A percentile compares a stretch with the other conserved stretches of the same genome.
These are phyloP conservation scores for Trichodelitschia bisporula DNA, from an alignment of 495 filamentous ascomycete species.

Conservation along the genomic window DNA sequence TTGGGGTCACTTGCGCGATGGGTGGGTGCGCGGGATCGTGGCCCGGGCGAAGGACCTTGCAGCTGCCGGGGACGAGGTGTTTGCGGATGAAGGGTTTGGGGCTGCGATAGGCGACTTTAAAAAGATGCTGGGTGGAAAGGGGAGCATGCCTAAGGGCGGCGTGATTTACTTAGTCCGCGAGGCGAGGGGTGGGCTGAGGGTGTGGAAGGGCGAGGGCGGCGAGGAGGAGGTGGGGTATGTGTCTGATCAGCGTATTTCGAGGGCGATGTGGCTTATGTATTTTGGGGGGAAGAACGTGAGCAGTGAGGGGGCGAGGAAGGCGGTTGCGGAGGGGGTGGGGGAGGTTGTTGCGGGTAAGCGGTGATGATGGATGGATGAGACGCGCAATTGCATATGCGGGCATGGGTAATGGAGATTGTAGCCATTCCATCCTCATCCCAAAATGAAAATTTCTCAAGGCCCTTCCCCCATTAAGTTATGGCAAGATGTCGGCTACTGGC, in stretches of 20 bases:
- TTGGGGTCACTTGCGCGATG: constrained; percentile 76
- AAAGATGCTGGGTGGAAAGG: constrained; percentile 44
- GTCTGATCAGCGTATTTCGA: constrained; percentile 51
- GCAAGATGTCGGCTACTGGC: too few relatives aligned
- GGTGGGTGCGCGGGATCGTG: constrained; percentile 66
- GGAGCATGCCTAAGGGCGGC: constrained; percentile 45
- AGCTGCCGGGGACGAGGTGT: constrained; percentile 7
- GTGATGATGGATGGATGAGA: too few relatives aligned
- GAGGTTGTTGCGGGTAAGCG: too few relatives aligned
- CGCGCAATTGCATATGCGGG: too few relatives aligned
- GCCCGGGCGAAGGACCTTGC: constrained; percentile 28
- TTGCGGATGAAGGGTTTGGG: constrained; percentile 46
- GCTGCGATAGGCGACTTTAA: constrained; percentile 50
- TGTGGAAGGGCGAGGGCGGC: constrained; percentile 20
- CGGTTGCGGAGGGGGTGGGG: constrained; percentile 70
- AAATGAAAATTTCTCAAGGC: too few relatives aligned
- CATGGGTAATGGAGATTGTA: too few relatives aligned
- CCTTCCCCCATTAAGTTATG: too few relatives aligned
- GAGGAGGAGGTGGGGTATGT: constrained; percentile 36
- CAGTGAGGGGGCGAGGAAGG: constrained; percentile 56
- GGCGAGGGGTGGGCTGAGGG: constrained; percentile 34
- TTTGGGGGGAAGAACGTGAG: constrained; percentile 69
- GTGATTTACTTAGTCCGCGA: constrained; percentile 52
- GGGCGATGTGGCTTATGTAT: constrained; percentile 75
- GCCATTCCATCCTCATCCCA: too few relatives aligned